phyloP scores from a whole-genome alignment of 306 rosid species.

The Lathyrus tuberosus region DNA sequence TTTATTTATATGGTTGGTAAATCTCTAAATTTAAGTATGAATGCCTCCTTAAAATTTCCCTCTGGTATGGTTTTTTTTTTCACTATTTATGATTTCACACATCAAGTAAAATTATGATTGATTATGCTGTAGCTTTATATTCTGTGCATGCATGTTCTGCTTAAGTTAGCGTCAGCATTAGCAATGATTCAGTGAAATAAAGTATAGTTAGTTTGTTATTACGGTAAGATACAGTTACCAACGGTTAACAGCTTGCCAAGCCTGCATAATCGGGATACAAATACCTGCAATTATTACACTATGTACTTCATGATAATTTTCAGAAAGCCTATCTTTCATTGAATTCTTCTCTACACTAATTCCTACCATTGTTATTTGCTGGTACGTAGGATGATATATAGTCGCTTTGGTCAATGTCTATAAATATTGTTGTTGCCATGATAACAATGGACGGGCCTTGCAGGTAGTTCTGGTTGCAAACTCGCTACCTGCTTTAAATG shows the following conservation, averaged over 20 bases:
- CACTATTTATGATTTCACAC: slow-evolving; percentile 6
- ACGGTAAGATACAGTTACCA: neutral
- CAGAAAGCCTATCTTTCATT: neutral
- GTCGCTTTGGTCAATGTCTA: slow-evolving; percentile 10
- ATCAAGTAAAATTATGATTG: slow-evolving; percentile 11
- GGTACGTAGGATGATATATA: slow-evolving; percentile 11
- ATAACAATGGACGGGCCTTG: slow-evolving; percentile 23
- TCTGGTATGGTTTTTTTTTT: slow-evolving; percentile 2
- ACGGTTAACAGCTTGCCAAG: neutral
- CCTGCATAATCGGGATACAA: neutral
- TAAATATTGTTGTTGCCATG: slow-evolving; percentile 26
- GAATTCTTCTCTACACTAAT: neutral
- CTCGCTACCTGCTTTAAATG: slow-evolving; percentile 94
- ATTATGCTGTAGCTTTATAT: neutral
- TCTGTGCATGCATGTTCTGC: neutral
- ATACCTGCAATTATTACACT: neutral
- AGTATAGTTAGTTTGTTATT: neutral
- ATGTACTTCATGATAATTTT: neutral
- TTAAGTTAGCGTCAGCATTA: neutral
- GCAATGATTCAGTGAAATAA: neutral
- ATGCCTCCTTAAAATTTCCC: neutral
- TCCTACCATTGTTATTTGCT: slow-evolving; percentile 8
- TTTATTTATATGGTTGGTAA: slow-evolving; percentile 14
- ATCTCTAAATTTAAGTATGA: slow-evolving; percentile 9
- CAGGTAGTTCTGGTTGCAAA: slow-evolving; percentile 98